Evolutionary conservation across 75 land plant genomes (phyloP), one percentile per base, ranked within the genome.

Genomic region (Cupressus sempervirens): DNA sequence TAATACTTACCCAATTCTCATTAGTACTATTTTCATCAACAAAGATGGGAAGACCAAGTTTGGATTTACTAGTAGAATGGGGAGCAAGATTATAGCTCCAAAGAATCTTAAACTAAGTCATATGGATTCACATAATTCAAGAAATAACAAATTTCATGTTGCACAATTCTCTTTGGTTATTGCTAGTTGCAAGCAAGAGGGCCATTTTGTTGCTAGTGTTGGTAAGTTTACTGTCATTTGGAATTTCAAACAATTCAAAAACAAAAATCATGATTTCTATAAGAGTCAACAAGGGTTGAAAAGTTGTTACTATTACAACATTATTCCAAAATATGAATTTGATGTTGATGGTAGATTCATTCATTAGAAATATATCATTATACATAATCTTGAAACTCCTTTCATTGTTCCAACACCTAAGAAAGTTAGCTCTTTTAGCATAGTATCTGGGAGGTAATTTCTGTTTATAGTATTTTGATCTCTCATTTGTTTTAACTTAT

Each of bases 161-260:
- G 99, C 96, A 14, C 98, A 98, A 53, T 98, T 98, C 84, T 98
- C 99, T 14, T 98, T n/a, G n/a, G 99, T 97, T 23, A 98, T 95
- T 7, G 99, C 96, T 86, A 86, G 92, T 81, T 96, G 98, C 12
- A 94, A 91, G 90, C 92, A 93, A 85, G 99, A 98, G 80, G 90
- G 95, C 4, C 93, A 98, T 87, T 89, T 98, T 41, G 99, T 96
- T 23, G 99, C 98, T 3, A 92, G 93, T 14, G 98, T 92, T 15
- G 99, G 98, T 26, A 98, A 92, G 46, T 82, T 82, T 82, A 82
- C 83, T 32, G 94, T 98, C 68, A 93, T 96, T 23, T 98, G 99
- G 98, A 91, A 96, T 87, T 97, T 98, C 87, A 85, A 83, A 80
- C 93, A 92, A 34, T 96, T 98, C 83, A 96, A 94, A 84, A 88